Evolutionary conservation across 2,329 filamentous ascomycete species (phyloP), one percentile per base, ranked within the genome.

Genomic region (Pseudogymnoascus sp.): DNA sequence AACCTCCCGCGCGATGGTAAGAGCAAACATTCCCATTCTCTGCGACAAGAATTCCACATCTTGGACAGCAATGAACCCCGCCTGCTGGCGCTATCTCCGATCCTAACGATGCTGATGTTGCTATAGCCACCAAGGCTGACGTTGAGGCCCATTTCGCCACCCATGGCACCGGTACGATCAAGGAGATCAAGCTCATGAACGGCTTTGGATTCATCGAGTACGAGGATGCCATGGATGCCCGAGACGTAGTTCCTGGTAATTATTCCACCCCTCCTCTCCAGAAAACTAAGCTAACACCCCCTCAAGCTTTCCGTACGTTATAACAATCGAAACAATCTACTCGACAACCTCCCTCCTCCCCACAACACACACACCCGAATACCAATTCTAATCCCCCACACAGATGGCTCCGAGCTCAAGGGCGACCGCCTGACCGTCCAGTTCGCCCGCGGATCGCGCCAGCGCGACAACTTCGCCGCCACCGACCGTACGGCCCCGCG

Each of bases 181-280:
- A 90, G 70, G 95, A 99, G 81, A 93, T 99, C 81, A 99, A 99
- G 83, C 87, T 99, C 68, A 99, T 99, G 95, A 97, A 96, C 76
- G 95, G 95, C 74, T 99, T 99, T 75, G 95, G 95, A 76, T 99
- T 99, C 82, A 96, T 99, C 76, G 95, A 99, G 78, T 99, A 97
- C 79, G 96, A 97, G 78, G 95, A 97, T 80, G 87, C 92, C 64
- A 91, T 97, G 89, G 95, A 99, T 80, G 95, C 95, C 70, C 90
- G 93, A 75, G 95, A 99, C 80, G 93, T 99, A 68, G 95, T 99
- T 73, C 95, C 95, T 78, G 93, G 95, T 97, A 85, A 88, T 73
- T 67, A 66, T 64, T 61, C 65, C 46, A 63, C 63, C 62, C 64
- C 63, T 59, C 64, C 64, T 66, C 64, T 66, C 62, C 64, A 69